Evolutionary conservation across 345 rosid genomes (phyloP), one percentile per base, ranked within the genome.

Genomic region (Pseudoturritis turrita): DNA sequence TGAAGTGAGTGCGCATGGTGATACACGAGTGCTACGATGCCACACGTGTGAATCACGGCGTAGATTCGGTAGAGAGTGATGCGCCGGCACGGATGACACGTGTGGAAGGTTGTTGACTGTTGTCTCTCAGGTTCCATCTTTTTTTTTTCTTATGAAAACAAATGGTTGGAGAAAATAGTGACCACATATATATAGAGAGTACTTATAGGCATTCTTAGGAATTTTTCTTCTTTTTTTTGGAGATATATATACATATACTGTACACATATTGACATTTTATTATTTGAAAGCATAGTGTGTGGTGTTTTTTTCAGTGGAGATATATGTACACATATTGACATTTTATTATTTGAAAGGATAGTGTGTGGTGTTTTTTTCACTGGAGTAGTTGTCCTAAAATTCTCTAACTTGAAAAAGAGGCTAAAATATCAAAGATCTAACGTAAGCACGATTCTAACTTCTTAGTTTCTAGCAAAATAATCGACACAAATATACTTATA

Each of bases 11-110:
- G 65, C 25, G 66, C 26, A 19, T 88, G 96, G 72, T 40, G 84
- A 36, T 79, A 85, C 36, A 90, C 62, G 7, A 90, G 76, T 2
- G 85, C 79, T 17, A 79, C 0, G 75, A 90, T 62, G 73, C 91
- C 96, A 62, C 72, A 76, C 4, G 67, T 11, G 82, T 88, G 87
- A 36, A 81, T 4, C 0, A 41, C 63, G 21, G 86, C 91, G 61
- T 87, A 84, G 33, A 80, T 23, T 9, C 91, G 85, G 81, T 86
- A 77, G 39, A 65, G 75, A 52, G 54, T 2, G 21, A 78, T 72
- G 1, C 84, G 82, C 7, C 83, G 84, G 18, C 81, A 61, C 3
- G 74, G 82, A 19, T 69, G 62, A 54, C 68, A 61, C 15, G 81
- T 73, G 87, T 80, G 68, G 49, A 89, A 84, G 13, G 77, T 80